A percentile compares a stretch with the other conserved stretches of the same genome.
These are phyloP conservation scores for Apophysomyces sp. DNA, from an alignment of 371 early-diverging fungal genomes.

Conservation along the genomic window DNA sequence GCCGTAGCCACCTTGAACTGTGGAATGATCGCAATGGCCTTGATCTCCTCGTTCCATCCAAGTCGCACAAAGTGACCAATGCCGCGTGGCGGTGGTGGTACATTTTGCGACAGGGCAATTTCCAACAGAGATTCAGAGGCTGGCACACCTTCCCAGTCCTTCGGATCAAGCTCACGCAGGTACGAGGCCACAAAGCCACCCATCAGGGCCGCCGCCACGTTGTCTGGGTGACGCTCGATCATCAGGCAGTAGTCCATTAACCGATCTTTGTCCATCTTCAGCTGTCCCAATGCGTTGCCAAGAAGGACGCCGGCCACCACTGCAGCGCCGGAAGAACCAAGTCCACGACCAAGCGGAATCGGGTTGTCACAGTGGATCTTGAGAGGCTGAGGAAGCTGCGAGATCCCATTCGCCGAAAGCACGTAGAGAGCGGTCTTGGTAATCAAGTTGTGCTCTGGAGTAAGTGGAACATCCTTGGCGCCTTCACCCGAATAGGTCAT, in stretches of 20 bases:
- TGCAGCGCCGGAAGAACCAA: slow-evolving; percentile 95
- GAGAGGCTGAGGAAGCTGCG: slow-evolving; percentile 55
- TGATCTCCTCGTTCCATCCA: slow-evolving; percentile 68
- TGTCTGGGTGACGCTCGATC: slow-evolving; percentile 97
- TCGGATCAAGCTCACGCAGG: slow-evolving; percentile 57
- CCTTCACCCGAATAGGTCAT: slow-evolving; percentile 83
- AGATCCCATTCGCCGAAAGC: slow-evolving; percentile 65
- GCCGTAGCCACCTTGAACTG: slow-evolving; percentile 90
- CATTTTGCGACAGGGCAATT: slow-evolving; percentile 29
- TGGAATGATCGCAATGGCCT: slow-evolving; percentile 86
- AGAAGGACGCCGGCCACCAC: slow-evolving; percentile 92
- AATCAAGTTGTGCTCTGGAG: slow-evolving; percentile 83
- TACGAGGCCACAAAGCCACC: slow-evolving; percentile 94
- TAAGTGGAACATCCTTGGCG: slow-evolving; percentile 75
- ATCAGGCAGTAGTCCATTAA: slow-evolving; percentile 85
- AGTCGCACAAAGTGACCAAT: slow-evolving; percentile 70
- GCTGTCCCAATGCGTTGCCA: slow-evolving; percentile 72
- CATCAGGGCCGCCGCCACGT: slow-evolving; percentile 89
- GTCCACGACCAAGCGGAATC: slow-evolving; percentile 94
- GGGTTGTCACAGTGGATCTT: slow-evolving; percentile 78
- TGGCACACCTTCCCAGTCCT: slow-evolving; percentile 56
- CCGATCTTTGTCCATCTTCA: slow-evolving; percentile 67
- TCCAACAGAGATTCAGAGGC: slow-evolving; percentile 57
- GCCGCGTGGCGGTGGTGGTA: slow-evolving; percentile 61
- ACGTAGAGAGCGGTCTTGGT: slow-evolving; percentile 87